A percentile compares a stretch with the other conserved stretches of the same genome.
Evolutionary conservation across 306 rosid genomes (phyloP).

Genomic region (Lathyrus sativus): DNA sequence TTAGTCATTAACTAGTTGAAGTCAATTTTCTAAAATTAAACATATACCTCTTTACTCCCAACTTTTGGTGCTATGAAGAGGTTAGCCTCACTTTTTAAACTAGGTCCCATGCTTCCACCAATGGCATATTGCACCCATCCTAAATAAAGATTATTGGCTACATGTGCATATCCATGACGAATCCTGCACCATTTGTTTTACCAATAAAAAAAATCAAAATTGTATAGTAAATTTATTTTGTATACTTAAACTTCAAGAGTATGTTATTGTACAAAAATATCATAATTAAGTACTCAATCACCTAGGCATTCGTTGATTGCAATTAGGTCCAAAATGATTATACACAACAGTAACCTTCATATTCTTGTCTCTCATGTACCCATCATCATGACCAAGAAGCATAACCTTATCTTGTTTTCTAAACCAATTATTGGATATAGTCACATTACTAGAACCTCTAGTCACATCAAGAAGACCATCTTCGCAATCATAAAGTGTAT

Average conservation of each 20-base stretch:
- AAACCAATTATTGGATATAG: no score
- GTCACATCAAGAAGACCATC: no score
- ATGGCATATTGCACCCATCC: constrained; percentile 27
- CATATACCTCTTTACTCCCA: no score
- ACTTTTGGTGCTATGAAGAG: constrained; percentile 46
- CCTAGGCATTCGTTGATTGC: constrained; percentile 46
- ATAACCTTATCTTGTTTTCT: no score
- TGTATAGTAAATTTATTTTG: neutral
- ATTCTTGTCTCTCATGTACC: no score
- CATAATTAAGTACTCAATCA: neutral
- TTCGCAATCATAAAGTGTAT: no score
- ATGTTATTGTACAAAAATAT: neutral
- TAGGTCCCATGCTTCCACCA: constrained; percentile 47
- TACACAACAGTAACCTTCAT: constrained; percentile 26
- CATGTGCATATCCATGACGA: constrained; percentile 3
- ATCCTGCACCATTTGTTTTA: constrained; percentile 29
- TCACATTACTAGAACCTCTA: no score
- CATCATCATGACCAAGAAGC: no score
- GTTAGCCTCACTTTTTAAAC: constrained; percentile 50
- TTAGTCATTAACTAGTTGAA: neutral
- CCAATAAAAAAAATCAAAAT: neutral
- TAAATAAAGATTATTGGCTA: constrained; percentile 45
- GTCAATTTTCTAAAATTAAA: no score
- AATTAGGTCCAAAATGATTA: constrained; percentile 26
- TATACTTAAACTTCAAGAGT: no score